Conservation (phyloP, 2,329 filamentous ascomycete species). For the Cladosporium velox region DNA sequence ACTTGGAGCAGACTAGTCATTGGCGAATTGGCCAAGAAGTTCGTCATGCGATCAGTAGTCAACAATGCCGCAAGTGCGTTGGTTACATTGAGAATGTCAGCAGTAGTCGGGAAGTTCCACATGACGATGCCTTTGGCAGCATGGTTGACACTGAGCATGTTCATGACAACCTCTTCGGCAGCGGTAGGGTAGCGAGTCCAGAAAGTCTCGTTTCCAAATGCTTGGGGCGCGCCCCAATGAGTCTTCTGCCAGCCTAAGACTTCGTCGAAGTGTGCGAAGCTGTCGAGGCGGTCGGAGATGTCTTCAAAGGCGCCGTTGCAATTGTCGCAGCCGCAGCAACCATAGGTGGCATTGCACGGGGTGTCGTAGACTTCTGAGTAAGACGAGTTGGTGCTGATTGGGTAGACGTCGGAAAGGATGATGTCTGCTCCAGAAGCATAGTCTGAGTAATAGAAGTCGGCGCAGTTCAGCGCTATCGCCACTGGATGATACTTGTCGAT, state of each 20-base stretch:
- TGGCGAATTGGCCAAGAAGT: conserved; percentile 41
- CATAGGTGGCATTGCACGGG: conserved; percentile 59
- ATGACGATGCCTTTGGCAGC: conserved; percentile 52
- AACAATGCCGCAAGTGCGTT: conserved; percentile 43
- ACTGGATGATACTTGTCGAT: conserved; percentile 64
- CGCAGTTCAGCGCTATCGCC: conserved; percentile 61
- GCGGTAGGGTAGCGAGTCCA: conserved; percentile 50
- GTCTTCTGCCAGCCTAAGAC: conserved; percentile 46
- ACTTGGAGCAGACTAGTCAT: conserved; percentile 30
- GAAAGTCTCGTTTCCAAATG: conserved; percentile 50
- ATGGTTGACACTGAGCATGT: conserved; percentile 50
- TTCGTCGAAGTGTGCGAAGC: conserved; percentile 43
- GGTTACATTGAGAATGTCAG: conserved; percentile 41
- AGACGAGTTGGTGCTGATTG: conserved; percentile 58
- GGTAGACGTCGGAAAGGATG: conserved; percentile 61
- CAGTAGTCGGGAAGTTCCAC: conserved; percentile 51
- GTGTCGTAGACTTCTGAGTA: conserved; percentile 58
- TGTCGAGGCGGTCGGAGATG: conserved; percentile 50
- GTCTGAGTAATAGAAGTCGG: conserved; percentile 59
- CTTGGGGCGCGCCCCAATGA: conserved; percentile 53
- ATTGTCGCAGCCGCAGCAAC: conserved; percentile 64
- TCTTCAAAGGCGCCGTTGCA: conserved; percentile 56
- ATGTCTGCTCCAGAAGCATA: conserved; percentile 60
- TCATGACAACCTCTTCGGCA: conserved; percentile 50
- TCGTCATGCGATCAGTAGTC: conserved; percentile 35